These are phyloP conservation scores for Aureobasidium melanogenum DNA, from an alignment of 2,329 filamentous ascomycete species.

Conservation along the genomic window DNA sequence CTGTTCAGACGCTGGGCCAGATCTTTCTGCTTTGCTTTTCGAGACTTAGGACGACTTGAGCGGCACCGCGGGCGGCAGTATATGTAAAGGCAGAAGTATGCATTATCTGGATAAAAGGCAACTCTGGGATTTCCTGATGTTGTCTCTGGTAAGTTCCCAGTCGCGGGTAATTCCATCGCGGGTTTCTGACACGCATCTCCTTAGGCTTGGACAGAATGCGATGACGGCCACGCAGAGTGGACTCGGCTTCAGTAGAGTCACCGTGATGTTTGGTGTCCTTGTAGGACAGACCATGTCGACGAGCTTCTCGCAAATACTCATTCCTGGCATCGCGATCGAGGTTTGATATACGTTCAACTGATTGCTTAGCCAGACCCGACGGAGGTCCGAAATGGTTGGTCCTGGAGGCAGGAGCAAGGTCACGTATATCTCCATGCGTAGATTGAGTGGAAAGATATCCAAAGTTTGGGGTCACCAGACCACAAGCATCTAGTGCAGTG, in stretches of 20 bases:
- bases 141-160: too few relatives aligned
- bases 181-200: constrained; percentile 54
- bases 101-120: too few relatives aligned
- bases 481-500: background rate
- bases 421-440: background rate
- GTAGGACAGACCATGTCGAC: constrained; percentile 52
- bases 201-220: constrained; percentile 57
- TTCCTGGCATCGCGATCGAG: constrained; percentile 18
- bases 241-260: constrained; percentile 55
- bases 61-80: too few relatives aligned
- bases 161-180: constrained; percentile 45
- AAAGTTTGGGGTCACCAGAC: background rate
- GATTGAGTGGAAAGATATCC: background rate
- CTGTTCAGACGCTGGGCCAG: too few relatives aligned
- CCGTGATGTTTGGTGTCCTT: constrained; percentile 51
- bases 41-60: too few relatives aligned
- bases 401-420: background rate
- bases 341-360: background rate
- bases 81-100: too few relatives aligned
- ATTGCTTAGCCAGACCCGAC: background rate
- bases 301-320: constrained; percentile 42
- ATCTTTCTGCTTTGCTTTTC: too few relatives aligned
- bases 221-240: constrained; percentile 61
- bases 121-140: too few relatives aligned
- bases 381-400: background rate